A percentile compares a stretch with the other conserved stretches of the same genome.
phyloP scores from a whole-genome alignment of 345 rosid species.

The Salix purpurea region DNA sequence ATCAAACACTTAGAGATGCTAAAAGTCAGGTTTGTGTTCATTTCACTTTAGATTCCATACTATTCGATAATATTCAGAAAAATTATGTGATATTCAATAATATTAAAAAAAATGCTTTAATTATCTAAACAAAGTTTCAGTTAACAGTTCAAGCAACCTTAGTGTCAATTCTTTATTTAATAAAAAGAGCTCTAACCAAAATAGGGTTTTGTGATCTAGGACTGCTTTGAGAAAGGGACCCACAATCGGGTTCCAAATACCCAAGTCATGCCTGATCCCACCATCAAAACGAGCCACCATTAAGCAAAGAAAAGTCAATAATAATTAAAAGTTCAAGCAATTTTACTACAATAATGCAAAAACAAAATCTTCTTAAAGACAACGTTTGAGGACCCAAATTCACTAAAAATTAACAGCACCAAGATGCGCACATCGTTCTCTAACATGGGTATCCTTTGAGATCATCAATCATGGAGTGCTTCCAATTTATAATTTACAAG shows the following conservation, averaged over 20 bases:
- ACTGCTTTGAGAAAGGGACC: neutral
- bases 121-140: neutral
- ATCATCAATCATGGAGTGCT: constrained; percentile 7
- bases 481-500: constrained; percentile 1
- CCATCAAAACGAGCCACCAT: neutral
- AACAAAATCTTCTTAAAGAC: neutral
- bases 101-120: neutral
- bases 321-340: neutral
- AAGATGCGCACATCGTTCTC: neutral
- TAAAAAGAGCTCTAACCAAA: neutral
- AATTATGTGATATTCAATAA: neutral
- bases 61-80: neutral
- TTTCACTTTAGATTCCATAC: neutral
- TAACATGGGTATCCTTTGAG: constrained; percentile 1
- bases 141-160: neutral
- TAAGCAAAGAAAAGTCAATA: neutral
- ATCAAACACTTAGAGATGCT: neutral
- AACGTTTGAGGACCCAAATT: neutral
- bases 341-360: neutral
- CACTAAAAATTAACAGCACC: neutral
- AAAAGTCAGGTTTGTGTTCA: neutral
- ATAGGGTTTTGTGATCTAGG: neutral
- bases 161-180: neutral
- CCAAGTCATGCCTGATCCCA: neutral
- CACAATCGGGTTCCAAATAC: neutral